Conservation (phyloP, 768 basidiomycete species). For the Cytidiella melzeri region DNA sequence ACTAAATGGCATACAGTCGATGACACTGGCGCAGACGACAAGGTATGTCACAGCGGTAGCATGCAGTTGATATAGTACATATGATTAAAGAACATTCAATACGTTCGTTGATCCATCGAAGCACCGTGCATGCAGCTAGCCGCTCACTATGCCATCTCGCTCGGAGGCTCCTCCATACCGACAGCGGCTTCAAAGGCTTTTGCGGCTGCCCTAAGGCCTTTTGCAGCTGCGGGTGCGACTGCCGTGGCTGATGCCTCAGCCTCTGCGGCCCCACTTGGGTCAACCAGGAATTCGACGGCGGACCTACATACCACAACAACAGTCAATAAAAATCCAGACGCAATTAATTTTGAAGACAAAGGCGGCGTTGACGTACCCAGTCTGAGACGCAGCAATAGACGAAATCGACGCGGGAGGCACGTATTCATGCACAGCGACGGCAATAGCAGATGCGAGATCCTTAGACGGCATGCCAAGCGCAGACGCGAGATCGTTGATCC, state of each 20-base stretch:
- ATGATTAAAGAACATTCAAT: too few species aligned
- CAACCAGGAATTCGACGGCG: constrained; percentile 19
- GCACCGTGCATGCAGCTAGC: too few species aligned
- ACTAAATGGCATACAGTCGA: too few species aligned
- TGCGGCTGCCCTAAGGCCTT: constrained; percentile 9
- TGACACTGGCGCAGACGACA: too few species aligned
- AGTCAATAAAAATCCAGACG: not conserved
- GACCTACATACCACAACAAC: constrained; percentile 6
- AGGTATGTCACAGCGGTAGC: too few species aligned
- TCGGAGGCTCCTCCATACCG: constrained; percentile 24
- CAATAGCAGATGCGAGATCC: constrained; percentile 61
- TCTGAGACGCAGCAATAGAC: constrained; percentile 45
- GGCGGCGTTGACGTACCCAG: constrained; percentile 24
- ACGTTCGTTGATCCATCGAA: too few species aligned
- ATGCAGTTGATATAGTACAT: too few species aligned
- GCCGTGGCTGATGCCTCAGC: constrained; percentile 8
- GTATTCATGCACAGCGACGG: constrained; percentile 48
- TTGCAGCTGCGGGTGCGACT: constrained; percentile 5
- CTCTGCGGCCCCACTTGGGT: constrained; percentile 15
- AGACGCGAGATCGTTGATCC: constrained; percentile 53
- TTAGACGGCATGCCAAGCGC: constrained; percentile 55
- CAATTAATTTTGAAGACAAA: too few species aligned
- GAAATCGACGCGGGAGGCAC: constrained; percentile 58
- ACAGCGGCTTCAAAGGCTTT: constrained; percentile 20
- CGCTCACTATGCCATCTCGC: constrained; percentile 13